Conservation (phyloP, 768 basidiomycete species). For the Naganishia friedmannii region DNA sequence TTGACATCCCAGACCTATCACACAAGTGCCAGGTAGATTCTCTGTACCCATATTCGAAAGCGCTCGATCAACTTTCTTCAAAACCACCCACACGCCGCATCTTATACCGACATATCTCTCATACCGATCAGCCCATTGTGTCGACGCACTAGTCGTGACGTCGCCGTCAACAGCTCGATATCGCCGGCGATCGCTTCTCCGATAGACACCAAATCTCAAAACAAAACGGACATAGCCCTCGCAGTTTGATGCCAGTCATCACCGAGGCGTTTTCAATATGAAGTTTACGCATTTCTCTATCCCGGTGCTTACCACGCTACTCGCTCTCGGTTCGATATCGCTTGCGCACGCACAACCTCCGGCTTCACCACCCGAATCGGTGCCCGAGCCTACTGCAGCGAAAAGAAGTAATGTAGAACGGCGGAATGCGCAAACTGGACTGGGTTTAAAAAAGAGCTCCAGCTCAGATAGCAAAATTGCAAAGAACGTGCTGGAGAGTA, state of each 20-base stretch:
- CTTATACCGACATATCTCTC: too few species aligned
- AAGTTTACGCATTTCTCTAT: constrained; percentile 1
- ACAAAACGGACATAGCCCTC: not conserved
- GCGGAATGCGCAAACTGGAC: constrained; percentile 4
- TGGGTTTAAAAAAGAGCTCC: constrained; percentile 10
- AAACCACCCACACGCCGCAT: too few species aligned
- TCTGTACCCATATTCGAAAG: too few species aligned
- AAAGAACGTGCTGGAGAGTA: constrained; percentile 49
- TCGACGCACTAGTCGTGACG: not conserved
- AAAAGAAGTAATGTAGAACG: constrained; percentile 3
- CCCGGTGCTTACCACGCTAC: not conserved
- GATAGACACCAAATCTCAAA: not conserved
- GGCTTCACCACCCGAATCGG: not conserved
- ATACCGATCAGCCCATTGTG: not conserved
- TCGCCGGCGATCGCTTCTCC: not conserved
- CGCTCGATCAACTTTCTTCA: too few species aligned
- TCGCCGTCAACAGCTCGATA: not conserved
- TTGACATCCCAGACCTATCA: too few species aligned
- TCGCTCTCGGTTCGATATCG: not conserved
- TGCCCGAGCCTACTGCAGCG: too few species aligned
- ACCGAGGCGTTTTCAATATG: not conserved
- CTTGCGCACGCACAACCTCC: not conserved
- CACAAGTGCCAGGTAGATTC: too few species aligned
- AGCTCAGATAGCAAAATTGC: constrained; percentile 46
- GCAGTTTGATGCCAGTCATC: not conserved